phyloP scores from a whole-genome alignment of 1,284 basidiomycete species.

The Boletus smithii region DNA sequence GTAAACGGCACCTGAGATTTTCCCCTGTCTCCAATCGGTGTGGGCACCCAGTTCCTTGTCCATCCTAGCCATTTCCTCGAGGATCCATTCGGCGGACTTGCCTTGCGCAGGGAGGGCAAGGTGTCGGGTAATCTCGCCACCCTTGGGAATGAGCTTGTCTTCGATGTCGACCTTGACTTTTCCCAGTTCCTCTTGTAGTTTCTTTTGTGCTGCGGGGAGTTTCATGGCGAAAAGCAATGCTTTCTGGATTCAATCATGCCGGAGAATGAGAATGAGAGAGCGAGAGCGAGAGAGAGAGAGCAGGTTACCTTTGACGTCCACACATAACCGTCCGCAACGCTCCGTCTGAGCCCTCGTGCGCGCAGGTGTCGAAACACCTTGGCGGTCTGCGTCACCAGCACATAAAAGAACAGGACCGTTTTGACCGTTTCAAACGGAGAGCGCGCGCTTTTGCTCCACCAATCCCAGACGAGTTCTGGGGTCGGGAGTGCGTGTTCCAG shows the following conservation, averaged over 20 bases:
- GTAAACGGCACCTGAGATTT: constrained; percentile 86
- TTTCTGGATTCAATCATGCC: too few species aligned
- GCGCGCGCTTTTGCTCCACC: constrained; percentile 14
- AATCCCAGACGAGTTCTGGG: constrained; percentile 10
- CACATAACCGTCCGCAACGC: constrained; percentile 52
- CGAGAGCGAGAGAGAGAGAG: too few species aligned
- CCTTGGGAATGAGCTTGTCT: constrained; percentile 64
- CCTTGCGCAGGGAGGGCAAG: constrained; percentile 68
- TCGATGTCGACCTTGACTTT: constrained; percentile 66
- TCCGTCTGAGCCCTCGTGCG: constrained; percentile 61
- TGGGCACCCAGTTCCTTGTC: constrained; percentile 51
- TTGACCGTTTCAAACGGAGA: constrained; percentile 50
- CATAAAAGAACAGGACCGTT: constrained; percentile 60
- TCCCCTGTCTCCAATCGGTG: constrained; percentile 69
- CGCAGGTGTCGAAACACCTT: constrained; percentile 68
- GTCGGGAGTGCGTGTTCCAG: constrained; percentile 9
- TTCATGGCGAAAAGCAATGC: constrained; percentile 61
- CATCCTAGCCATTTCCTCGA: constrained; percentile 77
- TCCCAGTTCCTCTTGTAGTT: constrained; percentile 69
- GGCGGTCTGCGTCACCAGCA: constrained; percentile 49
- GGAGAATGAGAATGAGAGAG: too few species aligned
- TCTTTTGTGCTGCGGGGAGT: constrained; percentile 63
- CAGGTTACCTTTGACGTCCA: constrained; percentile 55
- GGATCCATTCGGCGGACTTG: constrained; percentile 72
- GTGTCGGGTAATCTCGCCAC: constrained; percentile 57